Conservation (phyloP, 108 stramenopile species). For the Epithemia pelagica region DNA sequence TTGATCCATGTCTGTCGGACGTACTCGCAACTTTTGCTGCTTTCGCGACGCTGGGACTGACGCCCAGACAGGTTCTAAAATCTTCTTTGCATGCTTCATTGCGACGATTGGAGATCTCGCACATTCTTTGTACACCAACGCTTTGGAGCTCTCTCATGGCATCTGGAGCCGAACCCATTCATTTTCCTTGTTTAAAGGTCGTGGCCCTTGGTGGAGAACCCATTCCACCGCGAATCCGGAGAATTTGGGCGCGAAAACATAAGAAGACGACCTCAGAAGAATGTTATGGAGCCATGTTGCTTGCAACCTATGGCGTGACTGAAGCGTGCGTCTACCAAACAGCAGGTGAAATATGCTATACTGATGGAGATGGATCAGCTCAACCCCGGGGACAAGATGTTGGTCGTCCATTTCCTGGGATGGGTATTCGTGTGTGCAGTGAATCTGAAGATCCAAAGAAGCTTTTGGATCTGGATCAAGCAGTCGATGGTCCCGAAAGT, state of each 20-base stretch:
- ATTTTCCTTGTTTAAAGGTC: conserved; percentile 22
- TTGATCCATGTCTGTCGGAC: conserved; percentile 82
- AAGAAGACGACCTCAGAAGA: neutral
- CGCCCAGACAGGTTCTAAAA: conserved; percentile 27
- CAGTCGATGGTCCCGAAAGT: neutral
- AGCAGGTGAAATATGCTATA: conserved; percentile 41
- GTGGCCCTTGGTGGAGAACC: conserved; percentile 82
- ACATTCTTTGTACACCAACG: conserved; percentile 80
- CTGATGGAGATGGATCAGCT: neutral
- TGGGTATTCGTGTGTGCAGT: conserved; percentile 37
- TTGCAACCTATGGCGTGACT: conserved; percentile 80
- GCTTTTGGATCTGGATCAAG: conserved; percentile 27
- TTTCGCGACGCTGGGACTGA: conserved; percentile 46
- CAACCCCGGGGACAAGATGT: conserved; percentile 36
- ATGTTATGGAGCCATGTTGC: conserved; percentile 10
- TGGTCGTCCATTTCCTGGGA: conserved; percentile 53
- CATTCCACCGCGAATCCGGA: conserved; percentile 44
- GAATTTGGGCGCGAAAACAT: conserved; percentile 28
- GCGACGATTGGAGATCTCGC: conserved; percentile 35
- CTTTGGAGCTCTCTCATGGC: conserved; percentile 47
- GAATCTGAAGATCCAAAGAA: conserved; percentile 33
- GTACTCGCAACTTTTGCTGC: conserved; percentile 58
- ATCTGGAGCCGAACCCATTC: conserved; percentile 2
- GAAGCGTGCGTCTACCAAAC: conserved; percentile 90
- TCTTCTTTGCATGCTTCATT: conserved; percentile 27